These are phyloP conservation scores for Hymenoscyphus infarciens DNA, from an alignment of 2,329 filamentous ascomycete species.

Conservation along the genomic window DNA sequence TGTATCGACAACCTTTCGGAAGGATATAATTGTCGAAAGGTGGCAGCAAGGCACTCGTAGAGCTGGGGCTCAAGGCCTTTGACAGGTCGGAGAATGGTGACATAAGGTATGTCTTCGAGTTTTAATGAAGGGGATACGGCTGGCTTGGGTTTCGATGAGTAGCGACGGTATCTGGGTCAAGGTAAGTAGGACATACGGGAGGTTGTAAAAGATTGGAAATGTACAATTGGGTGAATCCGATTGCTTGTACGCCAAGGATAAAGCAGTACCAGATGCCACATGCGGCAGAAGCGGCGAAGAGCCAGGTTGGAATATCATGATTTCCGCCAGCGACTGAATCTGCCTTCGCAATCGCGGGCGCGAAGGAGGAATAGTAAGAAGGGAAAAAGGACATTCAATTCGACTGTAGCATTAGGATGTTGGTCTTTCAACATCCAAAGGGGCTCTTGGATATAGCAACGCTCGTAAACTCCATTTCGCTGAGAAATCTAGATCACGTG, in stretches of 20 bases:
- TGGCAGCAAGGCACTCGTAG: conserved; percentile 87
- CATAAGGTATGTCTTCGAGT: conserved; percentile 62
- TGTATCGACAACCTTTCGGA: conserved; percentile 69
- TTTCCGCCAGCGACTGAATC: background rate
- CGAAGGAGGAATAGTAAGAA: conserved; percentile 7
- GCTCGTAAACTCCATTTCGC: background rate
- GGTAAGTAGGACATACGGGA: conserved; percentile 10
- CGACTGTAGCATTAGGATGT: background rate
- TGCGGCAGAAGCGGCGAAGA: conserved; percentile 40
- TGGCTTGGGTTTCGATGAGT: conserved; percentile 47
- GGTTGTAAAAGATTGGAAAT: conserved; percentile 10
- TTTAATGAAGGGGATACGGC: conserved; percentile 50
- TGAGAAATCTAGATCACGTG: conserved; percentile 6
- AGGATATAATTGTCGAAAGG: conserved; percentile 80
- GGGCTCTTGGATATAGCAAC: background rate
- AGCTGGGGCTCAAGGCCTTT: conserved; percentile 88
- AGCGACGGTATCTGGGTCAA: conserved; percentile 47
- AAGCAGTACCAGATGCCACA: conserved; percentile 52
- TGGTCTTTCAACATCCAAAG: background rate
- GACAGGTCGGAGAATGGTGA: conserved; percentile 89
- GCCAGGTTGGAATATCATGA: conserved; percentile 25
- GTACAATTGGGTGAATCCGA: conserved; percentile 56
- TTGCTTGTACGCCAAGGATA: conserved; percentile 51
- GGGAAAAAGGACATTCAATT: conserved; percentile 12
- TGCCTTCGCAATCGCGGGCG: conserved; percentile 7